A percentile compares a stretch with the other conserved stretches of the same genome.
These are phyloP conservation scores for Scutellaria barbata DNA, from an alignment of 257 asterid species.

Conservation along the genomic window DNA sequence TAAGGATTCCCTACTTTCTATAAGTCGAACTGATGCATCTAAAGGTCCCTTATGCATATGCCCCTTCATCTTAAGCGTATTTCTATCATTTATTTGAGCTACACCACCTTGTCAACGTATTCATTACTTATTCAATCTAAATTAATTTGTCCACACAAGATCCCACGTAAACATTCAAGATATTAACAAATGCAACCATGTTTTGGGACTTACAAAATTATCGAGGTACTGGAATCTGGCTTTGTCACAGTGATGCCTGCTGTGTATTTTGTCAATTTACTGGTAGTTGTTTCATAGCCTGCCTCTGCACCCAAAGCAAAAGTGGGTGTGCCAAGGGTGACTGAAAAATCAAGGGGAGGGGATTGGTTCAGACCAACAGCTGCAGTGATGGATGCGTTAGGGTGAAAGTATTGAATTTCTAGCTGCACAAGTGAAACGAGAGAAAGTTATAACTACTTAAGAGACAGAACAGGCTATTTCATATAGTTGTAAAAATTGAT, in stretches of 20 bases:
- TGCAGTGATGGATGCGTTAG: conserved; percentile 68
- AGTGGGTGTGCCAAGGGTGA: conserved; percentile 78
- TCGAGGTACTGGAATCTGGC: conserved; percentile 78
- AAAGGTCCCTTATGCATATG: too few relatives aligned
- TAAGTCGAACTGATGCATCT: too few relatives aligned
- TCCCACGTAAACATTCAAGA: not conserved
- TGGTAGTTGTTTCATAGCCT: conserved; percentile 63
- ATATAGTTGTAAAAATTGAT: not conserved
- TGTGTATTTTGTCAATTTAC: conserved; percentile 65
- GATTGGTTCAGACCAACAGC: conserved; percentile 64
- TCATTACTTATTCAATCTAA: too few relatives aligned
- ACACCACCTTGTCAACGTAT: too few relatives aligned
- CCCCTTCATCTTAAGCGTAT: too few relatives aligned
- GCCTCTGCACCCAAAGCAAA: conserved; percentile 88
- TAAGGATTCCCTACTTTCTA: too few relatives aligned
- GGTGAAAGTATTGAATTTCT: conserved; percentile 76
- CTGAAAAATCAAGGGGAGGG: conserved; percentile 64
- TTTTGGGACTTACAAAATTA: conserved; percentile 64
- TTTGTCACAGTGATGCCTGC: conserved; percentile 77
- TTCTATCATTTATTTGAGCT: too few relatives aligned
- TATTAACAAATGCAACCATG: not conserved
- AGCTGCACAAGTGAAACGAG: conserved; percentile 45
- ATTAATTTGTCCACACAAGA: too few relatives aligned
- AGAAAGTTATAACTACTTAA: conserved; percentile 17
- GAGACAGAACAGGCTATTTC: not conserved